Evolutionary conservation across 2,329 filamentous ascomycete species (phyloP).

Genomic region (Mariannaea sp.): DNA sequence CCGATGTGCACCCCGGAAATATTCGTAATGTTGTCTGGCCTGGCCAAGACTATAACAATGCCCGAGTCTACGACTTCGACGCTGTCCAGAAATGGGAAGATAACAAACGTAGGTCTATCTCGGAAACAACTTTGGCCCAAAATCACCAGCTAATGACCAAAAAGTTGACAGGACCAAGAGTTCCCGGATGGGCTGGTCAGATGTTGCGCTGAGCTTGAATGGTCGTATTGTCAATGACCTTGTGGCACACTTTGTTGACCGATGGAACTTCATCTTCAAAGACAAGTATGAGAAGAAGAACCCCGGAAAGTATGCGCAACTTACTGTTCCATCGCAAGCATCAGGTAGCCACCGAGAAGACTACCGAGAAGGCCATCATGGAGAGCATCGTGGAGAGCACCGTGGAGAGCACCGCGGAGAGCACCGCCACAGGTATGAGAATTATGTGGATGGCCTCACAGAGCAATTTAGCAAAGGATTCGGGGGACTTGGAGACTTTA

Average conservation of each 20-base stretch:
- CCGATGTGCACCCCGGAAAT: constrained; percentile 81
- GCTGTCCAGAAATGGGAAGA: constrained; percentile 79
- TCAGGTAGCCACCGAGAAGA: background rate
- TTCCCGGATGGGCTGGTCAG: constrained; percentile 92
- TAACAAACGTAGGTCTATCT: constrained; percentile 66
- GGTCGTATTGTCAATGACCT: constrained; percentile 79
- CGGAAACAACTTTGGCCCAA: background rate
- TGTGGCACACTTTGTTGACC: constrained; percentile 76
- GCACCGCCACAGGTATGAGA: constrained; percentile 31
- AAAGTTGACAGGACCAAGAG: constrained; percentile 74
- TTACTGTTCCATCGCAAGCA: constrained; percentile 20
- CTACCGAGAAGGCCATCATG: constrained; percentile 27
- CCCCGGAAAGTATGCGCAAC: constrained; percentile 54
- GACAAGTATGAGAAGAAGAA: constrained; percentile 72
- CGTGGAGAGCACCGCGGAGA: constrained; percentile 20
- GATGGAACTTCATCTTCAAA: constrained; percentile 89
- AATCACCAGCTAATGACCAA: background rate
- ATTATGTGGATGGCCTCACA: constrained; percentile 51
- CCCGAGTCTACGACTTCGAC: constrained; percentile 79
- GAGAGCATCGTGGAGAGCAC: no score
- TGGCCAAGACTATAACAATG: constrained; percentile 93
- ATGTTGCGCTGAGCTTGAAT: constrained; percentile 76
- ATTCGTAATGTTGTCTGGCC: constrained; percentile 79
- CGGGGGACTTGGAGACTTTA: constrained; percentile 46
- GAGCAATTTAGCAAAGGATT: constrained; percentile 50